These are phyloP conservation scores for Raffaelea deltoideospora DNA, from an alignment of 2,329 filamentous ascomycete genomes.

Conservation along the genomic window DNA sequence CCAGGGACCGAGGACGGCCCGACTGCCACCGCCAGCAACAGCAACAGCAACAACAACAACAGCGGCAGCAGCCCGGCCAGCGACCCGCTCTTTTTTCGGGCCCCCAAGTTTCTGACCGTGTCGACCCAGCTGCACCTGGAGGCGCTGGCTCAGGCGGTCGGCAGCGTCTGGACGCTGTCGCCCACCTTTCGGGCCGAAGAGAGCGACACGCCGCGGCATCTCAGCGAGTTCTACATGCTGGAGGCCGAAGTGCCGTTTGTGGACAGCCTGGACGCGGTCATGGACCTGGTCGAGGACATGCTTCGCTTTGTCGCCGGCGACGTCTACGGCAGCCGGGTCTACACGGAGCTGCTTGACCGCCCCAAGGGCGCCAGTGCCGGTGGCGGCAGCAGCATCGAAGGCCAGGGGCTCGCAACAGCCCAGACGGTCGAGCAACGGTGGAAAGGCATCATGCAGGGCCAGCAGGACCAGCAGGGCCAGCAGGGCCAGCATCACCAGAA, in stretches of 20 bases:
- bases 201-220: conserved; percentile 82
- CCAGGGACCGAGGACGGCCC: background rate
- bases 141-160: conserved; percentile 73
- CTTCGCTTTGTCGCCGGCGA: conserved; percentile 37
- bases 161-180: conserved; percentile 84
- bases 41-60: conserved; percentile 1
- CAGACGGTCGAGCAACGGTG: background rate
- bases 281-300: conserved; percentile 68
- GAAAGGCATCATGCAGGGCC: no score
- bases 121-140: conserved; percentile 91
- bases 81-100: conserved; percentile 53
- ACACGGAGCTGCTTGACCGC: conserved; percentile 25
- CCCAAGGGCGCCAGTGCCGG: conserved; percentile 24
- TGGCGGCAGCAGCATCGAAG: background rate
- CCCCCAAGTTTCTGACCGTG: conserved; percentile 88
- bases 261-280: conserved; percentile 52
- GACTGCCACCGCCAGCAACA: no score
- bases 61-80: background rate
- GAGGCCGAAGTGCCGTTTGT: conserved; percentile 81
- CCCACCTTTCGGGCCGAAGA: conserved; percentile 88
- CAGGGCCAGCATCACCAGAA: conserved; percentile 50
- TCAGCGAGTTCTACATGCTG: conserved; percentile 98
- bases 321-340: conserved; percentile 25
- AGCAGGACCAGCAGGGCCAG: conserved; percentile 55
- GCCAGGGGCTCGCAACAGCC: background rate